Evolutionary conservation across 2,329 filamentous ascomycete genomes (phyloP).

Genomic region (Leptographium lundbergii): DNA sequence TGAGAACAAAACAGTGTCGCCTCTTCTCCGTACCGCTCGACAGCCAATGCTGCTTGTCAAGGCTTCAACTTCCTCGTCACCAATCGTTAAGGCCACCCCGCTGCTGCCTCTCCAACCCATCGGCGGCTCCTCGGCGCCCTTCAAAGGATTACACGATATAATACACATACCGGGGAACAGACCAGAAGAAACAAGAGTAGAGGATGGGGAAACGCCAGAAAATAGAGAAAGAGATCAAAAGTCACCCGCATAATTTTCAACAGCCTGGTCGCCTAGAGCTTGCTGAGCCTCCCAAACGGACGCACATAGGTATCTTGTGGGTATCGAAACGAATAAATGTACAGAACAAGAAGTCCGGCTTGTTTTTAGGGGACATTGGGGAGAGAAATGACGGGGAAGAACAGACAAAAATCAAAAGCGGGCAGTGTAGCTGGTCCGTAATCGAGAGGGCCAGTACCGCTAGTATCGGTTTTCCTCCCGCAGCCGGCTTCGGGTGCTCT

Average conservation of each 20-base stretch:
- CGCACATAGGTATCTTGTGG: conserved; percentile 2
- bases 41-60: neutral
- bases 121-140: neutral
- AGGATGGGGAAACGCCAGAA: neutral
- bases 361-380: neutral
- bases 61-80: neutral
- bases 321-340: conserved; percentile 2
- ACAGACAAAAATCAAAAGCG: conserved; percentile 7
- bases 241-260: no score
- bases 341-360: neutral
- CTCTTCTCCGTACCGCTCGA: neutral
- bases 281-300: neutral
- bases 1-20: neutral
- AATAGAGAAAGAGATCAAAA: neutral
- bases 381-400: conserved; percentile 1
- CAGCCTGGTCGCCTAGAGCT: neutral
- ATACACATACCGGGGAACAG: neutral
- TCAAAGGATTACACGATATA: neutral
- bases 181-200: neutral
- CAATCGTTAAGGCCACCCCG: neutral
- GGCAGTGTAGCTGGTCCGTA: conserved; percentile 8
- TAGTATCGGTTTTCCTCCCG: conserved; percentile 41
- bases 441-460: conserved; percentile 9
- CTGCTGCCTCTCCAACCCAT: neutral
- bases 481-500: conserved; percentile 39